A percentile compares a stretch with the other conserved stretches of the same genome.
phyloP scores from a whole-genome alignment of 768 basidiomycete genomes.

The Coprinopsis strossmayeri region DNA sequence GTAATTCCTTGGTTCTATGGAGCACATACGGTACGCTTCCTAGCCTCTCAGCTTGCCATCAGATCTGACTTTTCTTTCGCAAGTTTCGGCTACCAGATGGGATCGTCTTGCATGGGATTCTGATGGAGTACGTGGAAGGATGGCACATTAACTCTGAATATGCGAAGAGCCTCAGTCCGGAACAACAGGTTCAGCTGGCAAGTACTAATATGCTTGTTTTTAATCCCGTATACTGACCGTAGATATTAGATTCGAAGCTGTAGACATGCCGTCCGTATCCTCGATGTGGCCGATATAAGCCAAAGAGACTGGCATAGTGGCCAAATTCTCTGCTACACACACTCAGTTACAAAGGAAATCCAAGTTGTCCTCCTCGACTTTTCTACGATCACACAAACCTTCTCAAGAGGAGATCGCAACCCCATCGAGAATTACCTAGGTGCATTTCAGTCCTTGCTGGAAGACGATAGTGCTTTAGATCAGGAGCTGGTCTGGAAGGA shows the following conservation, averaged over 20 bases:
- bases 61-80: neutral
- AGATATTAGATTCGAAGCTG: no score
- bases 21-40: conserved; percentile 15
- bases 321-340: no score
- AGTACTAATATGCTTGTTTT: no score
- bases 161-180: conserved; percentile 8
- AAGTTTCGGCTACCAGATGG: conserved; percentile 15
- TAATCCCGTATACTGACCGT: no score
- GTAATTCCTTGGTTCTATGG: conserved; percentile 24
- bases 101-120: conserved; percentile 12
- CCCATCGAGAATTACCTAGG: conserved; percentile 11
- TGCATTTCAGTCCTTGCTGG: neutral
- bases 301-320: no score
- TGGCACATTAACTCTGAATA: conserved; percentile 10
- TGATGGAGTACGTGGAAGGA: conserved; percentile 17
- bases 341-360: no score
- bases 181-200: conserved; percentile 15
- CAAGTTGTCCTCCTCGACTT: conserved; percentile 17
- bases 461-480: neutral
- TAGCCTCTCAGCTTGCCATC: neutral
- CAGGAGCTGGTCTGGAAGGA: neutral
- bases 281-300: no score
- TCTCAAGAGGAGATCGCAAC: conserved; percentile 7
- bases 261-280: conserved; percentile 7
- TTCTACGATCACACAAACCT: conserved; percentile 12